Conservation (phyloP, 2,329 filamentous ascomycete genomes). For the Diaporthe velutina region DNA sequence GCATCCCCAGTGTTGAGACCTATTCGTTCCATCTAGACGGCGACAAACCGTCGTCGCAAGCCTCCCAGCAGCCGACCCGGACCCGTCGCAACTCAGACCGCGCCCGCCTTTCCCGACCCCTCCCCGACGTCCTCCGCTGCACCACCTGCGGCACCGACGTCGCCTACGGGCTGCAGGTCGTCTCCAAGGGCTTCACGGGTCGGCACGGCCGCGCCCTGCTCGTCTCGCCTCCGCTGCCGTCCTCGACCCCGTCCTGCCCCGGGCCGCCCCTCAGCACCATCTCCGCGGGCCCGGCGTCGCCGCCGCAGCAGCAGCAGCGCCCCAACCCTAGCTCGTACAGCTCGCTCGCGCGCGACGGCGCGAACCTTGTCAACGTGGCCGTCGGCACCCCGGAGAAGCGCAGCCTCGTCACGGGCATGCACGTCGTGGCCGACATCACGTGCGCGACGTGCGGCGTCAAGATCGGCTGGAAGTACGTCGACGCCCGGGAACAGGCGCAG, state of each 20-base stretch:
- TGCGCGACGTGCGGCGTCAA: constrained; percentile 68
- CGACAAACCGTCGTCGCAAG: constrained; percentile 44
- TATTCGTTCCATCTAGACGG: constrained; percentile 40
- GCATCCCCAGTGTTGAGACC: constrained; percentile 39
- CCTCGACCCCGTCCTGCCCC: constrained; percentile 35
- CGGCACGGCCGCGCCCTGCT: constrained; percentile 75
- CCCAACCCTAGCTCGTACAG: constrained; percentile 40
- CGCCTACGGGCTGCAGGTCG: constrained; percentile 71
- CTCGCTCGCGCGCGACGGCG: constrained; percentile 35
- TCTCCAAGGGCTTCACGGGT: constrained; percentile 76
- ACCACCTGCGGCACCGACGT: constrained; percentile 70
- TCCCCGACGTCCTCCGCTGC: constrained; percentile 71
- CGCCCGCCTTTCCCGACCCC: constrained; percentile 55
- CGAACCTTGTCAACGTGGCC: constrained; percentile 65
- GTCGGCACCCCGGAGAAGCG: constrained; percentile 68
- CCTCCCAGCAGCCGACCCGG: constrained; percentile 34
- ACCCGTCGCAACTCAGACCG: constrained; percentile 40
- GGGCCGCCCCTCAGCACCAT: constrained; percentile 43
- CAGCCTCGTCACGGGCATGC: constrained; percentile 72
- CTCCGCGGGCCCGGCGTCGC: constrained; percentile 33
- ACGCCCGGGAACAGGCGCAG: constrained; percentile 70
- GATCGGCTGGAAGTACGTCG: constrained; percentile 78
- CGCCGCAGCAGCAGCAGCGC: neutral
- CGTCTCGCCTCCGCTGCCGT: constrained; percentile 55
- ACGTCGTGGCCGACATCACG: constrained; percentile 74